Base-by-base conservation (phyloP, 495 filamentous ascomycete genomes). In the Trichocladium uniseriatum region DNA sequence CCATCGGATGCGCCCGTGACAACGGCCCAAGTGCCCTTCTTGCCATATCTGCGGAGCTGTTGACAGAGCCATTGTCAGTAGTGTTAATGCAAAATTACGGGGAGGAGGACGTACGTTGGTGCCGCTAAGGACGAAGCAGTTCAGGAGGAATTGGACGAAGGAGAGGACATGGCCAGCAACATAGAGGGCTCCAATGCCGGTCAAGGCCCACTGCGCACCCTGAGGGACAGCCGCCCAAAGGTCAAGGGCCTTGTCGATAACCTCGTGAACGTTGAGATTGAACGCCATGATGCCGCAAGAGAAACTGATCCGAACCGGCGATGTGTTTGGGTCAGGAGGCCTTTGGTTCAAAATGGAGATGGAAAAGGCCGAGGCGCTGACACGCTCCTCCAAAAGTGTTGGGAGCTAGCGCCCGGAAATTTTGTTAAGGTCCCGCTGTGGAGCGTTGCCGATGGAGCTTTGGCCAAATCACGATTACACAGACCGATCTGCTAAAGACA, bases 1-100 rank as follows among this genome's bases (percentile, higher is more conserved):
- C 94, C 94, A 71, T 97, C 92, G 11, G 89, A 95, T 48, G 94
- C 92, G 55, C 94, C 94, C 39, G 94, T 97, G 18, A 99, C 77
- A 38, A 99, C 78, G 18, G 89, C 92, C 89, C 90, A 99, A 59
- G 81, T 90, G 50, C 90, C 90, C 58, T 87, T 89, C 52, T 82
- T 84, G 55, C 89, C 94, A 71, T 95, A 96, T 52, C 82, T 87
- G 51, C 79, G 80, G 47, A 99, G 82, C 92, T 98, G 52, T 56
- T 28, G 19, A 16, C n/a, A 38, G 27, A 40, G 4, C 4, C 10
- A n/a, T 14, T 18, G 28, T 49, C 31, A 55, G 45, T 24, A 13
- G 2, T 22, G 19, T 9, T 1, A 45, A 22, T 10, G 22, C 19
- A 1, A 24, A 18, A 8, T 7, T 1, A 6, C 7, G 6, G 16